Conservation (phyloP, 352 stramenopile genomes). For the Globisporangium barbulae region DNA sequence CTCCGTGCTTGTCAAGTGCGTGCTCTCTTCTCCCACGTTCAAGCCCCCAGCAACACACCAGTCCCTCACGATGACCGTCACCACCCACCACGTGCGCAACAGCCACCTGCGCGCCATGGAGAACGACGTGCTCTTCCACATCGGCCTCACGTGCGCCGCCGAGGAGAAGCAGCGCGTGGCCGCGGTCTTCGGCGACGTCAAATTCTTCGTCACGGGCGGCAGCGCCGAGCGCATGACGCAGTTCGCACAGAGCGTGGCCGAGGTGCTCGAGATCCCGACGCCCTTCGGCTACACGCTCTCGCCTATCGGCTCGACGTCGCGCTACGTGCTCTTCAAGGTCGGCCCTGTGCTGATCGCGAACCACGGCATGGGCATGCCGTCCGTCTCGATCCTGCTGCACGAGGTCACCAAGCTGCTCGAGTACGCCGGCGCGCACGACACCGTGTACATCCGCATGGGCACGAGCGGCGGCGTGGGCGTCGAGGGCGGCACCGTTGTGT, state of each 20-base stretch:
- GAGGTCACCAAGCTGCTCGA: conserved; percentile 84
- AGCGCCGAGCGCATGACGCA: conserved; percentile 73
- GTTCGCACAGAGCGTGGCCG: conserved; percentile 56
- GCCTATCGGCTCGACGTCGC: conserved; percentile 64
- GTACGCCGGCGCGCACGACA: conserved; percentile 53
- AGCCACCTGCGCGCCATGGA: conserved; percentile 53
- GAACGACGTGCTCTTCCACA: conserved; percentile 75
- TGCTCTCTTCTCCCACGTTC: background rate
- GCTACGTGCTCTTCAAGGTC: conserved; percentile 82
- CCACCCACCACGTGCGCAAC: conserved; percentile 50
- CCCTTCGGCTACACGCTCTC: conserved; percentile 62
- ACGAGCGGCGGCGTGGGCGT: conserved; percentile 78
- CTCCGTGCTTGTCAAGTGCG: conserved; percentile 10
- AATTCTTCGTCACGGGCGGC: conserved; percentile 77
- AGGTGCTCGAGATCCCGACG: conserved; percentile 48
- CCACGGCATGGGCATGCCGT: conserved; percentile 81
- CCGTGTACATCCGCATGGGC: conserved; percentile 77
- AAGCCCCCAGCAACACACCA: background rate
- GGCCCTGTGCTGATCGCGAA: conserved; percentile 74
- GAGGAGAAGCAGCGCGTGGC: conserved; percentile 43
- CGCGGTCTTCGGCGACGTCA: conserved; percentile 65
- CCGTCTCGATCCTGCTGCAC: conserved; percentile 78
- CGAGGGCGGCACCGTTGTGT: conserved; percentile 72
- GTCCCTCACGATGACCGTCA: conserved; percentile 3
- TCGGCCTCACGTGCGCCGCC: conserved; percentile 56